Evolutionary conservation across 768 basidiomycete genomes (phyloP).

Genomic region (Hypsizygus marmoreus): DNA sequence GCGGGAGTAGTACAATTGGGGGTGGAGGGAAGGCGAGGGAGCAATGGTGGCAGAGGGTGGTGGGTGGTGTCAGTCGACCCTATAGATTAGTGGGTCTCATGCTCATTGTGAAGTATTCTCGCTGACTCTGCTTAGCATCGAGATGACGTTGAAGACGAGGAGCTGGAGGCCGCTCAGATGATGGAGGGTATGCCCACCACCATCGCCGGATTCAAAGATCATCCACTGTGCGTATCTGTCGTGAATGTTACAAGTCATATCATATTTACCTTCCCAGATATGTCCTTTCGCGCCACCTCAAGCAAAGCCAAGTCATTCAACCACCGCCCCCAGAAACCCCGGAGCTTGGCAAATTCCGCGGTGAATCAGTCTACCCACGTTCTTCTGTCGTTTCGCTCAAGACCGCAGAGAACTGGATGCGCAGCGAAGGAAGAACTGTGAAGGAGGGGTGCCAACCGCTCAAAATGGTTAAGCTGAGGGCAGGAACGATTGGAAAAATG

Average conservation of each 20-base stretch:
- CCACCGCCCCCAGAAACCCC: constrained; percentile 60
- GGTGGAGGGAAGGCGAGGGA: constrained; percentile 61
- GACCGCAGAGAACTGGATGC: constrained; percentile 94
- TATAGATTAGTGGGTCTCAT: constrained; percentile 73
- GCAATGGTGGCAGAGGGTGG: constrained; percentile 85
- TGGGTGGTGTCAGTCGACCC: constrained; percentile 64
- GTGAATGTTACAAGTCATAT: background rate
- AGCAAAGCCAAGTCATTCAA: constrained; percentile 82
- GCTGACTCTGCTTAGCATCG: constrained; percentile 60
- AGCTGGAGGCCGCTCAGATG: constrained; percentile 73
- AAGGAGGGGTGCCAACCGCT: constrained; percentile 78
- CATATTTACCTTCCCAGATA: constrained; percentile 50
- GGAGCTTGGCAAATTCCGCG: constrained; percentile 91
- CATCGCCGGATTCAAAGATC: constrained; percentile 91
- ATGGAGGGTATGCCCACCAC: constrained; percentile 93
- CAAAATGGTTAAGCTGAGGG: constrained; percentile 86
- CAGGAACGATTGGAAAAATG: constrained; percentile 75
- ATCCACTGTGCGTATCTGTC: constrained; percentile 69
- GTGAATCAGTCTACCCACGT: constrained; percentile 89
- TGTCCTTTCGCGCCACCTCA: constrained; percentile 84
- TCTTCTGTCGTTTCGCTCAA: constrained; percentile 83
- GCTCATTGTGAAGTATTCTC: background rate
- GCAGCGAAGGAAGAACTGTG: constrained; percentile 72
- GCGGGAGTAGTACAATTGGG: constrained; percentile 44
- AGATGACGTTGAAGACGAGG: constrained; percentile 92